Base-by-base conservation (phyloP, 768 basidiomycete species). In the Sistotremastrum suecicum region DNA sequence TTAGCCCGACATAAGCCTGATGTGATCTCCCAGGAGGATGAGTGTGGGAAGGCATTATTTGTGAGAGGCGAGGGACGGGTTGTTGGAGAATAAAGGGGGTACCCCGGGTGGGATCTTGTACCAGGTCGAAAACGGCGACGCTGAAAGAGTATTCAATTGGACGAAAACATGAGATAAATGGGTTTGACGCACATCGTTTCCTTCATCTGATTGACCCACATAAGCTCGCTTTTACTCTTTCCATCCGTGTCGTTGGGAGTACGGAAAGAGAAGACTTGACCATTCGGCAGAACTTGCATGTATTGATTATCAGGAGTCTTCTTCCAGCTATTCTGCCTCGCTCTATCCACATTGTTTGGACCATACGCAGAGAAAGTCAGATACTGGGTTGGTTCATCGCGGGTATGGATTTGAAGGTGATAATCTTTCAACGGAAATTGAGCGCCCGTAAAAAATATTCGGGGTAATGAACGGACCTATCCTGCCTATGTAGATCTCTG, bases 291-390 rank as follows among this genome's bases (percentile, higher is more conserved):
- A 30, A 83, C 73, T 54, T 91, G 87, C 39, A 90, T 73, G 61
- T 94, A 94, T 30, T 69, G 63, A 49, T 81, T 73, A 59, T 95
- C 90, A 36, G 78, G 76, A 1, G 86, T 83, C 35, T 72, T 78
- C 5, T 70, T 71, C 66, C 94, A 97, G 7, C 74, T 59, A 4
- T 75, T 64, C 56, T 94, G 91, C 8, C 80, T 55, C 5, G 72
- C 64, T 51, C 73, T 76, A 58, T 92, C 87, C 60, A 83, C 79
- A 56, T 83, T 89, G 59, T 92, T 92, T 4, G 94, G 90, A 0
- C 90, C 88, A 60, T 97, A 97, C 0, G 81, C 76, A 0, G 92
- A 94, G 62, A 91, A 95, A 0, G 80, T 78, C 10, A 98, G 72
- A 44, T 85, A 85, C 54, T 97, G 94, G 8, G 76, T 66, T 20